These are phyloP conservation scores for Didymella arachidicola DNA, from an alignment of 2,329 filamentous ascomycete species.

Conservation along the genomic window DNA sequence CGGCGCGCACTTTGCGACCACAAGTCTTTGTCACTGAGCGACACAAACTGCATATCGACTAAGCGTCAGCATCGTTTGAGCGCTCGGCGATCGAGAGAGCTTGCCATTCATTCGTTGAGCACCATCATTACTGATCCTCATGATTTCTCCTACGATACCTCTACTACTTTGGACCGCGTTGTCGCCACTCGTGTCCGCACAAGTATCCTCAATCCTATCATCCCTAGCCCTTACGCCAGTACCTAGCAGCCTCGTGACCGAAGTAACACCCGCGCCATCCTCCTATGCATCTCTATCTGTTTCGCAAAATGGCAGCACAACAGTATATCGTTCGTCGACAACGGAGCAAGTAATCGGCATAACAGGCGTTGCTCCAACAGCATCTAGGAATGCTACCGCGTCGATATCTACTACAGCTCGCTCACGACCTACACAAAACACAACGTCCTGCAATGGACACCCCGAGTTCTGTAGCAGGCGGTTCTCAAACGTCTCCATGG, in stretches of 20 bases:
- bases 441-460: slow-evolving; percentile 46
- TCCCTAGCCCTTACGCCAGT: slow-evolving; percentile 14
- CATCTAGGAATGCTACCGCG: slow-evolving; percentile 20
- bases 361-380: slow-evolving; percentile 26
- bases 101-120: slow-evolving; percentile 21
- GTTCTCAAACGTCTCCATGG: slow-evolving; percentile 48
- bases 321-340: slow-evolving; percentile 18
- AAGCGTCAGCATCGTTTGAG: slow-evolving; percentile 11
- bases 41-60: slow-evolving; percentile 2
- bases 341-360: slow-evolving; percentile 30
- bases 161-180: slow-evolving; percentile 20
- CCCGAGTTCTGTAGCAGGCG: slow-evolving; percentile 45
- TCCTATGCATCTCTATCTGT: slow-evolving; percentile 17
- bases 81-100: slow-evolving; percentile 7
- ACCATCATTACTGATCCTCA: slow-evolving; percentile 17
- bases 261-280: slow-evolving; percentile 2
- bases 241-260: slow-evolving; percentile 22
- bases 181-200: slow-evolving; percentile 21
- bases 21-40: background rate
- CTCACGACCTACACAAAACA: slow-evolving; percentile 34
- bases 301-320: slow-evolving; percentile 25
- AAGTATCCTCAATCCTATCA: slow-evolving; percentile 23
- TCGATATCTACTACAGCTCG: slow-evolving; percentile 20
- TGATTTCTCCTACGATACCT: slow-evolving; percentile 20
- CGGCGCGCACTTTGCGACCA: background rate